These are phyloP conservation scores for Juncus effusus DNA, from an alignment of 176 grass and related monocot species.

Conservation along the genomic window DNA sequence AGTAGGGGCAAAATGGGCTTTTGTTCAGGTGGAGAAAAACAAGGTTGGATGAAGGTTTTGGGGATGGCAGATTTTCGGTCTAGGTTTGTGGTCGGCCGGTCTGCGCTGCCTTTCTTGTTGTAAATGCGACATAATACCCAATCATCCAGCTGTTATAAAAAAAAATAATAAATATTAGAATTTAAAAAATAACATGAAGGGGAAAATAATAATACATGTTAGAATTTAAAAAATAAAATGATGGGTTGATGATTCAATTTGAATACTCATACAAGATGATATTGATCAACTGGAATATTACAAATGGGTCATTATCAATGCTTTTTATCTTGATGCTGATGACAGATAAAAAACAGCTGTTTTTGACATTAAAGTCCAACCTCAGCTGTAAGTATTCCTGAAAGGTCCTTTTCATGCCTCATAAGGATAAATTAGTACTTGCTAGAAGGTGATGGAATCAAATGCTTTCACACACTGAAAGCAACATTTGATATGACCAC, in stretches of 20 bases:
- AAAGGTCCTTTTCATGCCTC: constrained; percentile 12
- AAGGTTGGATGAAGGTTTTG: not conserved
- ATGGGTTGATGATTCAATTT: not conserved
- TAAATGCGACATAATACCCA: constrained; percentile 96
- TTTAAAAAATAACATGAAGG: constrained; percentile 2
- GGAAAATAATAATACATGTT: not conserved
- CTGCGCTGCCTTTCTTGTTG: constrained; percentile 76
- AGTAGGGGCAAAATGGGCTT: constrained; percentile 37
- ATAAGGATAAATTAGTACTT: constrained; percentile 23
- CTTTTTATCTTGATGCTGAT: constrained; percentile 26
- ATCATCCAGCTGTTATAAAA: constrained; percentile 64
- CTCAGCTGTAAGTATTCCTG: constrained; percentile 12
- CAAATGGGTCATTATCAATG: constrained; percentile 22
- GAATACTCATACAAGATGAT: constrained; percentile 1
- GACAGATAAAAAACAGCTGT: constrained; percentile 18
- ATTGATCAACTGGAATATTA: constrained; percentile 4
- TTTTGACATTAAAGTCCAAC: constrained; percentile 4
- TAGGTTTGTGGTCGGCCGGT: constrained; percentile 21
- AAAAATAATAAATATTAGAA: not conserved
- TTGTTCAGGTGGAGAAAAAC: constrained; percentile 52
- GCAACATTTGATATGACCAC: not conserved
- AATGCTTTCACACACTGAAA: constrained; percentile 34
- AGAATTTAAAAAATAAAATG: not conserved
- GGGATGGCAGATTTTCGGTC: constrained; percentile 37
- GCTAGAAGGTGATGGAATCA: constrained; percentile 36